phyloP scores from a whole-genome alignment of 352 stramenopile genomes.

The Phytopythium chamaehyphon region DNA sequence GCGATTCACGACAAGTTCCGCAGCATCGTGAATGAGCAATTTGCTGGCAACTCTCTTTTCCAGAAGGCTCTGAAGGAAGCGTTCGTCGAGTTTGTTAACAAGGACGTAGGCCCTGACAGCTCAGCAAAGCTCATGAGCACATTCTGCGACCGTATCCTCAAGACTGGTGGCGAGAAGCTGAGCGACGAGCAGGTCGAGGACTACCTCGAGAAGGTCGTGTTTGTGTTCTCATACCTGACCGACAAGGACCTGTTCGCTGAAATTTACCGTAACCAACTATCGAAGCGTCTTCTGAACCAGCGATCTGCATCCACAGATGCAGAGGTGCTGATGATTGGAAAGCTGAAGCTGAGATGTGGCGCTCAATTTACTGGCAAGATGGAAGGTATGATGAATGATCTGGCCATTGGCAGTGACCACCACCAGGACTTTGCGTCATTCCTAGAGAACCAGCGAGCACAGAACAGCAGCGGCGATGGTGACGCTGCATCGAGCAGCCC shows the following conservation, averaged over 20 bases:
- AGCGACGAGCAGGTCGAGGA: slow-evolving; percentile 96
- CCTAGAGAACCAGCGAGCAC: slow-evolving; percentile 83
- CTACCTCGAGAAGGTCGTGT: slow-evolving; percentile 97
- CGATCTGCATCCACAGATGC: slow-evolving; percentile 97
- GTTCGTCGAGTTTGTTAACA: slow-evolving; percentile 99
- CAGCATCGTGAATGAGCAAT: slow-evolving; percentile 96
- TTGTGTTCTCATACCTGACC: slow-evolving; percentile 98
- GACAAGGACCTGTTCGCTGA: slow-evolving; percentile 99
- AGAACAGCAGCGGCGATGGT: slow-evolving; percentile 13
- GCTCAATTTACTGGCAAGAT: slow-evolving; percentile 99
- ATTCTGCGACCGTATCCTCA: slow-evolving; percentile 99
- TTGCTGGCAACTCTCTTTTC: slow-evolving; percentile 96
- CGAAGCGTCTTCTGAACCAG: slow-evolving; percentile 97
- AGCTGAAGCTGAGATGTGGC: slow-evolving; percentile 98
- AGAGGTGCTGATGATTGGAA: slow-evolving; percentile 99
- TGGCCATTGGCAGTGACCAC: slow-evolving; percentile 96
- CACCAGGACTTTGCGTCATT: slow-evolving; percentile 95
- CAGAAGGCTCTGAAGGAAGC: slow-evolving; percentile 99
- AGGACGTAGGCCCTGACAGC: slow-evolving; percentile 95
- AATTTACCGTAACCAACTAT: slow-evolving; percentile 98
- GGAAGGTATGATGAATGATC: slow-evolving; percentile 99
- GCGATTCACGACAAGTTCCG: slow-evolving; percentile 98
- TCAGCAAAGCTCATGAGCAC: slow-evolving; percentile 99
- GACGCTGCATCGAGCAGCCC: slow-evolving; percentile 26
- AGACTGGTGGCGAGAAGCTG: slow-evolving; percentile 97